Conservation (phyloP, 768 basidiomycete genomes). For the Tephrocybe sp. region DNA sequence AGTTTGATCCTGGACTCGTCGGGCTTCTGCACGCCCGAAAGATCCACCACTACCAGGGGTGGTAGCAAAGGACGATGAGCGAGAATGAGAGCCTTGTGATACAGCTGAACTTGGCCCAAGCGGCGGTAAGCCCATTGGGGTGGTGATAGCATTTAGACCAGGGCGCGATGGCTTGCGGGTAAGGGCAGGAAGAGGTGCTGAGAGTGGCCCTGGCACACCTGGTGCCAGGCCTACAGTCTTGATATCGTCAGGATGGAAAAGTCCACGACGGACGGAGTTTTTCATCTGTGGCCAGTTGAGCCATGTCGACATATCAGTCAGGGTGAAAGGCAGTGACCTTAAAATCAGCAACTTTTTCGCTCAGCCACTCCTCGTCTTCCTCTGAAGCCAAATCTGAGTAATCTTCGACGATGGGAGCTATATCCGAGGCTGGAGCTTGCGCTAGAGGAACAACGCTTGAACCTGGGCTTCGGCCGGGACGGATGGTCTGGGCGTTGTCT, state of each 20-base stretch:
- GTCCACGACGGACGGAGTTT: conserved; percentile 66
- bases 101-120: conserved; percentile 27
- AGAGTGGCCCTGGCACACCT: conserved; percentile 55
- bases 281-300: conserved; percentile 46
- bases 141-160: conserved; percentile 44
- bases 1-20: conserved; percentile 47
- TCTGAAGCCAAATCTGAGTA: conserved; percentile 86
- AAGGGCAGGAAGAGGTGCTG: conserved; percentile 64
- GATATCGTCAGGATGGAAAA: conserved; percentile 90
- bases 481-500: conserved; percentile 79
- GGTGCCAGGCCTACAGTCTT: conserved; percentile 63
- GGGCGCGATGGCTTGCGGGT: conserved; percentile 53
- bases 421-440: conserved; percentile 58
- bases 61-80: conserved; percentile 56
- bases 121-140: conserved; percentile 19
- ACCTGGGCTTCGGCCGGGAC: conserved; percentile 70
- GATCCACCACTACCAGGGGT: conserved; percentile 48
- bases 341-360: conserved; percentile 81
- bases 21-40: conserved; percentile 65
- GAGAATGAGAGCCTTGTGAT: conserved; percentile 39
- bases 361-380: conserved; percentile 65
- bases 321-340: conserved; percentile 46
- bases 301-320: neutral
- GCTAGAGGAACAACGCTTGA: conserved; percentile 51
- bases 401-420: conserved; percentile 78